A percentile compares a stretch with the other conserved stretches of the same genome.
phyloP scores from a whole-genome alignment of 352 stramenopile species.

The Phytophthora pluvialis region DNA sequence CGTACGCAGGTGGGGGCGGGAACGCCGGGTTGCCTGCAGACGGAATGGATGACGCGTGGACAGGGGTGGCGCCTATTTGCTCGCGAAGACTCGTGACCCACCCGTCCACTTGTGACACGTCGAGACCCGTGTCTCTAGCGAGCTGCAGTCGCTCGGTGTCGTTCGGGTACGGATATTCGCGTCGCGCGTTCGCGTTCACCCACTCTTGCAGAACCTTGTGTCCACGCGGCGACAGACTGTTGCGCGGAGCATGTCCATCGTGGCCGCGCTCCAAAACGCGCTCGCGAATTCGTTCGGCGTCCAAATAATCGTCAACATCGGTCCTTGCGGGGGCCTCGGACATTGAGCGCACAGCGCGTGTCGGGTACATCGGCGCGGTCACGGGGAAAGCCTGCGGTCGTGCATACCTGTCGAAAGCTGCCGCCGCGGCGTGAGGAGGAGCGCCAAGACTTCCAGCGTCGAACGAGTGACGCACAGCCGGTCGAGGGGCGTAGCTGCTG shows the following conservation, averaged over 20 bases:
- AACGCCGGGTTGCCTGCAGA: slow-evolving; percentile 67
- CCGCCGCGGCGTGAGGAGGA: slow-evolving; percentile 26
- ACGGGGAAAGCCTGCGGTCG: slow-evolving; percentile 35
- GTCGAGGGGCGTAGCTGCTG: slow-evolving; percentile 51
- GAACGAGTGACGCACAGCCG: slow-evolving; percentile 67
- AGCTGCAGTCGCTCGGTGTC: slow-evolving; percentile 81
- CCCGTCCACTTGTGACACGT: slow-evolving; percentile 84
- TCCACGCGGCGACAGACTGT: slow-evolving; percentile 68
- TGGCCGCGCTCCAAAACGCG: slow-evolving; percentile 54
- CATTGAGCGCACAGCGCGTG: slow-evolving; percentile 64
- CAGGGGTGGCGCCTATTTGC: slow-evolving; percentile 42
- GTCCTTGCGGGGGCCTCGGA: slow-evolving; percentile 61
- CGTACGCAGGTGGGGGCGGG: slow-evolving; percentile 56
- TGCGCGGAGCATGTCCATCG: slow-evolving; percentile 44
- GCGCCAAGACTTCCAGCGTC: slow-evolving; percentile 65
- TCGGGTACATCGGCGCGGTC: slow-evolving; percentile 40
- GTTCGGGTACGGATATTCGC: slow-evolving; percentile 69
- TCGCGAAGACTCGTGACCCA: slow-evolving; percentile 86
- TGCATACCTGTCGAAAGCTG: slow-evolving; percentile 39
- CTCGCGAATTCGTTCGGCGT: slow-evolving; percentile 73
- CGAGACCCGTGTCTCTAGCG: slow-evolving; percentile 71
- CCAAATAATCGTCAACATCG: slow-evolving; percentile 71
- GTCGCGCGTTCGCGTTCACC: slow-evolving; percentile 64
- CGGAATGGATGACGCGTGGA: slow-evolving; percentile 54
- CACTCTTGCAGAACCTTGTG: slow-evolving; percentile 85